phyloP scores from a whole-genome alignment of 768 basidiomycete species.

The Butyriboletus loyo region DNA sequence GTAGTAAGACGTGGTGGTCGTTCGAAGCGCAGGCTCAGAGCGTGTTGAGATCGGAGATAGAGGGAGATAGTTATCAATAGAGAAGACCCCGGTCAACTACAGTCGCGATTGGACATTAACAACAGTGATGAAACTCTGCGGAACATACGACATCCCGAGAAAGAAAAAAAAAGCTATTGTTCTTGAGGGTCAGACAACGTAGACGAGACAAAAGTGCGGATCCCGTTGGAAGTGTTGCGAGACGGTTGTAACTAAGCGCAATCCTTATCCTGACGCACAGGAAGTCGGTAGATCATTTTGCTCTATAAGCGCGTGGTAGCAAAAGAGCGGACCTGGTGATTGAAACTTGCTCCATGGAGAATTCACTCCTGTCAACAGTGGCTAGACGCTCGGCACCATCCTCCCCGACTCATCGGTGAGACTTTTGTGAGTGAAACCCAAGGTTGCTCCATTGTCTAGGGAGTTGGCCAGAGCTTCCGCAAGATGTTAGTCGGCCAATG shows the following conservation, averaged over 20 bases:
- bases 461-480: slow-evolving; percentile 63
- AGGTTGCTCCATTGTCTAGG: slow-evolving; percentile 74
- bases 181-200: slow-evolving; percentile 84
- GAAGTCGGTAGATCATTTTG: slow-evolving; percentile 4
- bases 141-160: slow-evolving; percentile 84
- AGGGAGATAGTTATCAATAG: slow-evolving; percentile 56
- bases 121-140: neutral
- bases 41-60: slow-evolving; percentile 29
- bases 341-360: slow-evolving; percentile 45
- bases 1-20: slow-evolving; percentile 50
- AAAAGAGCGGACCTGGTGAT: slow-evolving; percentile 55
- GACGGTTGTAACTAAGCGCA: slow-evolving; percentile 80
- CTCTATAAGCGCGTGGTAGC: slow-evolving; percentile 1
- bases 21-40: slow-evolving; percentile 34
- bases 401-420: slow-evolving; percentile 73
- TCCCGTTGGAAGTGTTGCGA: slow-evolving; percentile 71
- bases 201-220: slow-evolving; percentile 71
- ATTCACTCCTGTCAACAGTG: slow-evolving; percentile 47
- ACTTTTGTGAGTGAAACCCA: slow-evolving; percentile 78
- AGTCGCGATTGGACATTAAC: slow-evolving; percentile 6
- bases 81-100: slow-evolving; percentile 73
- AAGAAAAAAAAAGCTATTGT: slow-evolving; percentile 72
- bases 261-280: slow-evolving; percentile 58
- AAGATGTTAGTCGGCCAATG: slow-evolving; percentile 57
- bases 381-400: slow-evolving; percentile 78